Evolutionary conservation across 148 eudicot species (phyloP).

Genomic region (Nepenthes gracilis): DNA sequence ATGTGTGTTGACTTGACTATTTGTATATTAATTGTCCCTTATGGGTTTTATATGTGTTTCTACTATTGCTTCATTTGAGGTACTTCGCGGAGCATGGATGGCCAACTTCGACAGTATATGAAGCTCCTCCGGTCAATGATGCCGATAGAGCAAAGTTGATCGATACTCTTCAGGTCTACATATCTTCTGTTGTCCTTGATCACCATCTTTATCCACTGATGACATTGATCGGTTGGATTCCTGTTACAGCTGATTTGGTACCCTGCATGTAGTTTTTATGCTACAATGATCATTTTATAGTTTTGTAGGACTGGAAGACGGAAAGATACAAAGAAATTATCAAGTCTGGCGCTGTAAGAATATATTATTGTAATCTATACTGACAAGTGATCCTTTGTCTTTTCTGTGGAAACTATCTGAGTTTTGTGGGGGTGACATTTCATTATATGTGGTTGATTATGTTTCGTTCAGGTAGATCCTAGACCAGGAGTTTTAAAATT

Average conservation of each 20-base stretch:
- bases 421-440: neutral
- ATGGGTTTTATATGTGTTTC: neutral
- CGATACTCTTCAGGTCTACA: slow-evolving; percentile 66
- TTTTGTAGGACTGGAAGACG: slow-evolving; percentile 90
- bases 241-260: neutral
- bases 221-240: too few species aligned
- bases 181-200: neutral
- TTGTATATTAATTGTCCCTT: neutral
- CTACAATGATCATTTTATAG: slow-evolving; percentile 12
- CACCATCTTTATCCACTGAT: neutral
- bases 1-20: neutral
- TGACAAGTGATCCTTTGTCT: neutral
- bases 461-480: slow-evolving; percentile 66
- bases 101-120: slow-evolving; percentile 69
- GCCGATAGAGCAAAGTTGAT: slow-evolving; percentile 59
- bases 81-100: slow-evolving; percentile 96
- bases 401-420: neutral
- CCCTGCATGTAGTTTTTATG: neutral
- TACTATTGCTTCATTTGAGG: slow-evolving; percentile 25
- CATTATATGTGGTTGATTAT: slow-evolving; percentile 2
- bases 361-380: neutral
- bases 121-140: slow-evolving; percentile 55
- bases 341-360: slow-evolving; percentile 93
- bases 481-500: slow-evolving; percentile 92
- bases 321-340: slow-evolving; percentile 91